Base-by-base conservation (phyloP, 2,329 filamentous ascomycete species). In the Fusarium sp. region DNA sequence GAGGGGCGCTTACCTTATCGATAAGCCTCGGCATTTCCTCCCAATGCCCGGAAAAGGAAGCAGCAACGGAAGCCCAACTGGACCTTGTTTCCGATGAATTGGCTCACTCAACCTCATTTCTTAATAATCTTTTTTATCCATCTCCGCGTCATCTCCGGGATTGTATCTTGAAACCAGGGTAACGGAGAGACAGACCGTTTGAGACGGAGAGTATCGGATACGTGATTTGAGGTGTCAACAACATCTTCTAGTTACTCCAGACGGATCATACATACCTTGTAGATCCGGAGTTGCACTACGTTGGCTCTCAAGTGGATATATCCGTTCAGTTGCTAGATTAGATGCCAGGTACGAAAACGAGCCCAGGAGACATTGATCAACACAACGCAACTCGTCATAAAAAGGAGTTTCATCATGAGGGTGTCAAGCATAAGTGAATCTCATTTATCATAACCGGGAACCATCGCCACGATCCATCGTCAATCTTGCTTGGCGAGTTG, bases 1-100 rank as follows among this genome's bases (percentile, higher is more conserved):
- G 50, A 66, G 50, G 29, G 58, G 29, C 9, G 33, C 31, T 27
- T n/a, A 44, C 25, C 67, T 76, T 76, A 76, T 76, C 75, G 75
- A 76, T 76, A 74, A 73, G 54, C 11, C 8, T 25, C 36, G 53
- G 40, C 34, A 57, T 49, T 49, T 18, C 53, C 10, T 5, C 27
- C 25, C 38, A 36, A 33, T 34, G 16, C 44, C 54, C 29, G 20
- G 54, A 40, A 54, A 14, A 31, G 38, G 40, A 53, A 59, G 44
- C 31, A 36, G 9, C n/a, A 14, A 40, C 31, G 20, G 46, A 54
- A 57, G 36, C 51, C 16, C 53, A 53, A 31, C 18, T n/a, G 14
- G 23, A 11, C 27, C 49, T 31, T 51, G 49, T 51, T 51, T 23
- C 38, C 27, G 27, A 16, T 51, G 27, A 51, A 20, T 51, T 33